Base-by-base conservation (phyloP, 2,329 filamentous ascomycete species). In the Penicillium brasilianum region DNA sequence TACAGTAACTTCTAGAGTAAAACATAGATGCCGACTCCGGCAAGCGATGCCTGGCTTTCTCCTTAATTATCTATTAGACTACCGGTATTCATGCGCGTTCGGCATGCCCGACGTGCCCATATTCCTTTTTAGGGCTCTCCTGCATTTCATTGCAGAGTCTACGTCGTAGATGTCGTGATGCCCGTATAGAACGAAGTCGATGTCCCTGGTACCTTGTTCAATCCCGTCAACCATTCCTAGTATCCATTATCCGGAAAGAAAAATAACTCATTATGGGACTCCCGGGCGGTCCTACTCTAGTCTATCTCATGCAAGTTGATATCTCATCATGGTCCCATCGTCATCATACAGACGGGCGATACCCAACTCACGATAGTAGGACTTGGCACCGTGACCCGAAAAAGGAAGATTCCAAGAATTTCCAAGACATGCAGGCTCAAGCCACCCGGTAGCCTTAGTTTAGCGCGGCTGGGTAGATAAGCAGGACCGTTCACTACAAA, bases 361-460 rank as follows among this genome's bases (percentile, higher is more conserved):
- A 13, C 11, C n/a, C 30, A 34, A 50, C 30, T 3, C 4, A 14
- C 48, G 20, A 18, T 34, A 34, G 25, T 34, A 28, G n/a, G n/a
- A 39, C 56, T 63, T 53, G 18, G 18, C 51, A 55, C 10, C 34
- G 30, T 20, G 3, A 52, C n/a, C 48, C 10, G 4, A 18, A 51
- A 34, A 18, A n/a, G 20, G 25, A 36, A 51, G 20, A 8, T 16
- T 14, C 18, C 20, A 37, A 39, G 18, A 53, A 39, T 44, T 11
- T 49, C 28, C 34, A 20, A 48, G 49, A 53, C 25, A 58, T 46
- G 25, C 48, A 48, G 32, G 51, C 51, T 48, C 55, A 61, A 66
- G 64, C 64, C 62, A 65, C 60, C 61, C 56, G 52, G 25, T 54
- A 60, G 63, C 55, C 60, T 66, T 52, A 58, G 39, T 46, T 55